phyloP scores from a whole-genome alignment of 352 stramenopile genomes.

The Pythium myriotylum region DNA sequence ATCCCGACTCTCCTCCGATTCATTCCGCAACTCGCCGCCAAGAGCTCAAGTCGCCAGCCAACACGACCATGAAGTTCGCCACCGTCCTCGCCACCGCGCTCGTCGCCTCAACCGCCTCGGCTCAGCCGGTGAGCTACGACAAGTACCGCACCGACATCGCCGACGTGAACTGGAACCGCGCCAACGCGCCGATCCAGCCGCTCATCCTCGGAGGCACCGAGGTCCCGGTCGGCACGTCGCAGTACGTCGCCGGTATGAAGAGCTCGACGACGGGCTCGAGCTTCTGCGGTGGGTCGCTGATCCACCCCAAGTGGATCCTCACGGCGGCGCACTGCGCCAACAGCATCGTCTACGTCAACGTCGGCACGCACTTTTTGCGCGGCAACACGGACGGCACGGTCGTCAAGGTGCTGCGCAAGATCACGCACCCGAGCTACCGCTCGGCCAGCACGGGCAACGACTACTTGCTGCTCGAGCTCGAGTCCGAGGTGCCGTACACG shows the following conservation, averaged over 20 bases:
- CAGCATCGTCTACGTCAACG: slow-evolving; percentile 24
- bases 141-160: slow-evolving; percentile 21
- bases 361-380: slow-evolving; percentile 32
- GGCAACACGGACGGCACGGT: slow-evolving; percentile 26
- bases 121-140: slow-evolving; percentile 9
- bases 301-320: slow-evolving; percentile 35
- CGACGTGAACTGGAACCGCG: slow-evolving; percentile 13
- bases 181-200: slow-evolving; percentile 12
- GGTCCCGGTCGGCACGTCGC: slow-evolving; percentile 21
- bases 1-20: too few relatives aligned
- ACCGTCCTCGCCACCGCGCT: slow-evolving; percentile 5
- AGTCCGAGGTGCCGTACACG: slow-evolving; percentile 16
- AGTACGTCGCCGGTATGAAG: slow-evolving; percentile 25
- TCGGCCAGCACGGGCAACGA: slow-evolving; percentile 26
- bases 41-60: slow-evolving; percentile 10
- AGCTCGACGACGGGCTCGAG: slow-evolving; percentile 1
- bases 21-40: slow-evolving; percentile 12
- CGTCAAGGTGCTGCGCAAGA: slow-evolving; percentile 28
- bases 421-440: slow-evolving; percentile 29
- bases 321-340: slow-evolving; percentile 34
- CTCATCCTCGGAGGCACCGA: slow-evolving; percentile 29
- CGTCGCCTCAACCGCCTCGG: slow-evolving; percentile 7
- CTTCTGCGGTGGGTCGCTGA: slow-evolving; percentile 37
- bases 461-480: slow-evolving; percentile 34
- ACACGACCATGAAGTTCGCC: slow-evolving; percentile 18